These are phyloP conservation scores for Xylaria curta DNA, from an alignment of 495 filamentous ascomycete species.

Conservation along the genomic window DNA sequence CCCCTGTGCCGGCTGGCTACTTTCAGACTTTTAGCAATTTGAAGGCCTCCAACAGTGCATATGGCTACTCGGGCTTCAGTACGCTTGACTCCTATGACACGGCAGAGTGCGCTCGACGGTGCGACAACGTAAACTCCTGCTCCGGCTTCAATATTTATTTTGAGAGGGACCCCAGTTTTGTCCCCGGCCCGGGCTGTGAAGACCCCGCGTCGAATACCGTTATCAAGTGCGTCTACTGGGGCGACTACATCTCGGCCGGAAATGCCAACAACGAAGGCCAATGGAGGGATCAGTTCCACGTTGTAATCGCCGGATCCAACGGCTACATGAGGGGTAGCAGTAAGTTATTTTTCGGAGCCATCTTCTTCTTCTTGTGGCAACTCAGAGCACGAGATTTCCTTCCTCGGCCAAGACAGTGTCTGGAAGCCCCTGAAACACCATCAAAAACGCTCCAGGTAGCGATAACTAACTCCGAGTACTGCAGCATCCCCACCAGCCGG, in stretches of 20 bases:
- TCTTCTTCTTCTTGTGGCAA: too few relatives aligned
- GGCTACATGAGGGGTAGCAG: conserved; percentile 43
- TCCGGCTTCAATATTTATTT: conserved; percentile 55
- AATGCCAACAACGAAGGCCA: conserved; percentile 49
- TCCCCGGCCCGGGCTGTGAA: conserved; percentile 44
- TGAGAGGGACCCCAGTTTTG: conserved; percentile 53
- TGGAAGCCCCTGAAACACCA: too few relatives aligned
- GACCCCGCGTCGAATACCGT: conserved; percentile 56
- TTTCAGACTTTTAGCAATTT: conserved; percentile 46
- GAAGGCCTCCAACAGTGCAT: conserved; percentile 41
- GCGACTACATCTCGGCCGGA: conserved; percentile 37
- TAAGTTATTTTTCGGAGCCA: too few relatives aligned
- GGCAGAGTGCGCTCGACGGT: conserved; percentile 44
- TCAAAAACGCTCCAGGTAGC: too few relatives aligned
- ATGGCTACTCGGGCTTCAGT: conserved; percentile 52
- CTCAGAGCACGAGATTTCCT: too few relatives aligned
- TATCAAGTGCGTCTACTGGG: conserved; percentile 63
- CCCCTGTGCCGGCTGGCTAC: conserved; percentile 49
- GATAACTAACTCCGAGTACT: too few relatives aligned
- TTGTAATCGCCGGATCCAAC: conserved; percentile 53
- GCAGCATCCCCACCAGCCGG: conserved; percentile 34
- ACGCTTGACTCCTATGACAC: conserved; percentile 51
- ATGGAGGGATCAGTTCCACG: conserved; percentile 47
- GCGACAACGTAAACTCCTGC: conserved; percentile 38
- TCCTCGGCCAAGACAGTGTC: too few relatives aligned